Base-by-base conservation (phyloP, 2,329 filamentous ascomycete genomes). In the Arthrobotrys conoides region DNA sequence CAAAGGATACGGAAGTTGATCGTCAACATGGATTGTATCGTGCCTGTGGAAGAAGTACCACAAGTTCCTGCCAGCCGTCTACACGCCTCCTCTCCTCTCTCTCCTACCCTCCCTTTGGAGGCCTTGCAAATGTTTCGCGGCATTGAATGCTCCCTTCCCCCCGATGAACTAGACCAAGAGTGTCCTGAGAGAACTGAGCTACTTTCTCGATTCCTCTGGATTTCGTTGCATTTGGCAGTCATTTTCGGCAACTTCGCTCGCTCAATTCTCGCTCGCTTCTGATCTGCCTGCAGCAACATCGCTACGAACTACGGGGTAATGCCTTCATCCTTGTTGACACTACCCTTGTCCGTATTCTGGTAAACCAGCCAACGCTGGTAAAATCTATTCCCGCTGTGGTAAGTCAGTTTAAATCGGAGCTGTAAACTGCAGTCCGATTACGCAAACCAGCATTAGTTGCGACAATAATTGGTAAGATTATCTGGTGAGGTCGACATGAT, bases 281-380 rank as follows among this genome's bases (percentile, higher is more conserved):
- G 68, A 68, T 78, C 75, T 69, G 49, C 68, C 53, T 78, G 18
- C 44, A 46, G 75, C 68, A 78, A 63, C 48, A 63, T 72, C 75
- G 67, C 73, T 66, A 67, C 66, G 57, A 57, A 49, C 12, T 71
- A 71, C 41, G 72, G 71, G 71, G 55, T 69, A n/a, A 76, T 57
- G 66, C 66, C 65, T 66, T 67, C 33, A 61, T 51, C 59, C 66
- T 71, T 59, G 65, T 27, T 20, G 27, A 24, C 33, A 38, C 5
- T 12, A 6, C 53, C 57, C 36, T 55, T 67, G 48, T 27, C 49
- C 36, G 22, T 49, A 49, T 53, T 53, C 27, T 51, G 49, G 63
- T 41, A 55, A 57, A 57, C 18, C 27, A 46, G 49, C 65, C 38
- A 18, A 16, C 36, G 24, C 38, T 53, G 46, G 22, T 53, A 18